phyloP scores from a whole-genome alignment of 202 grass and related monocot genomes.

The Setaria viridis region DNA sequence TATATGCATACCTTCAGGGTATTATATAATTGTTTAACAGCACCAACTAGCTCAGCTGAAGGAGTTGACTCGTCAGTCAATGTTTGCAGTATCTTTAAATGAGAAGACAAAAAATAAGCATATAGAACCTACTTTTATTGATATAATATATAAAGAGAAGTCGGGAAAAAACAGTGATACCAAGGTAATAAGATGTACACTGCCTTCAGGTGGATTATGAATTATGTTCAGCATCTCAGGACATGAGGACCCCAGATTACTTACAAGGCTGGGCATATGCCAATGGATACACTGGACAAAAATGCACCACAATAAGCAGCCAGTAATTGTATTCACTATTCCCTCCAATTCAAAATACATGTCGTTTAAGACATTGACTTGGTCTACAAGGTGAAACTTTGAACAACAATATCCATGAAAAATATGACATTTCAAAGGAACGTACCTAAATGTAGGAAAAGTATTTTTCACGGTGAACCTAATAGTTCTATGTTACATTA shows the following conservation, averaged over 20 bases:
- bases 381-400: neutral
- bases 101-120: slow-evolving; percentile 41
- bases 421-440: neutral
- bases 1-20: slow-evolving; percentile 77
- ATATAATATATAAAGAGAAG: slow-evolving; percentile 35
- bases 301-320: slow-evolving; percentile 36
- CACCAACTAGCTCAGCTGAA: slow-evolving; percentile 73
- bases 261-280: slow-evolving; percentile 73
- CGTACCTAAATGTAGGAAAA: neutral
- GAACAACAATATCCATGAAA: neutral
- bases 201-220: slow-evolving; percentile 95
- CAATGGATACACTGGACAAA: slow-evolving; percentile 84
- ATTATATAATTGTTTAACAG: slow-evolving; percentile 90
- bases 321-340: slow-evolving; percentile 28
- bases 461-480: neutral
- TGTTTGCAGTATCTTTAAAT: slow-evolving; percentile 83
- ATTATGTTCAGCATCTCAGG: slow-evolving; percentile 83
- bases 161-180: slow-evolving; percentile 61
- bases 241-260: slow-evolving; percentile 79
- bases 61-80: slow-evolving; percentile 90
- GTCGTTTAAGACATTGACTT: neutral
- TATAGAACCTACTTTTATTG: slow-evolving; percentile 30
- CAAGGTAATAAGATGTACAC: slow-evolving; percentile 88
- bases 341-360: neutral
- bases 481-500: neutral